Base-by-base conservation (phyloP, 805 yeast genomes). In the Teunomyces atbi region DNA sequence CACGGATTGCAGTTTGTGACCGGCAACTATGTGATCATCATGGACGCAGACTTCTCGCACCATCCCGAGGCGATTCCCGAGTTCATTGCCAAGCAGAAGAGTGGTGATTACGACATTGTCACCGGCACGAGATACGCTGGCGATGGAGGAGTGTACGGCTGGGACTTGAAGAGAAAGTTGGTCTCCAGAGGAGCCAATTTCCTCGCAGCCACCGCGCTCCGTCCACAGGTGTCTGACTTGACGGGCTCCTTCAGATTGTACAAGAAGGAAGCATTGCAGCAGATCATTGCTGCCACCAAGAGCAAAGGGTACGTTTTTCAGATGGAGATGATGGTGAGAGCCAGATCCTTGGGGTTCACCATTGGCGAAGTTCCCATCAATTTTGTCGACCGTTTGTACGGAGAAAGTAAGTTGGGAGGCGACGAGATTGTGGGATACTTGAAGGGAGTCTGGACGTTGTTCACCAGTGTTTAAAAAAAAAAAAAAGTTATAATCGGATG, bases 291-390 rank as follows among this genome's bases (percentile, higher is more conserved):
- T 41, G 85, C 75, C 48, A 84, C 91, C 41, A 75, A 78, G 60
- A 81, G 87, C 30, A 85, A 86, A 68, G 92, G 92, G 43, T 85
- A 86, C 57, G 92, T 86, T 35, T 85, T 85, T 79, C 92, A 85
- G 69, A 85, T 85, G 92, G 92, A 85, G 68, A 84, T 85, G 90
- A 83, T 85, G 81, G 92, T 85, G 19, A 79, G 92, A 55, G 92
- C 92, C 34, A 77, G 87, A 61, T 73, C 83, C n/a, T 68, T 83
- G 62, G 84, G 84, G n/a, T 83, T 77, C 68, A 73, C 79, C 13
- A 83, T 85, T 55, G 91, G 86, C 26, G 92, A 85, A 63, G 90
- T 84, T 27, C 91, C 91, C 41, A 85, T 85, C 55, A 77, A 82
- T 50, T 85, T 86, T 58, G 92, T 85, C 34, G 92, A 85, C 66